phyloP scores from a whole-genome alignment of 129 eudicot species.

The Scalesia atractyloides region DNA sequence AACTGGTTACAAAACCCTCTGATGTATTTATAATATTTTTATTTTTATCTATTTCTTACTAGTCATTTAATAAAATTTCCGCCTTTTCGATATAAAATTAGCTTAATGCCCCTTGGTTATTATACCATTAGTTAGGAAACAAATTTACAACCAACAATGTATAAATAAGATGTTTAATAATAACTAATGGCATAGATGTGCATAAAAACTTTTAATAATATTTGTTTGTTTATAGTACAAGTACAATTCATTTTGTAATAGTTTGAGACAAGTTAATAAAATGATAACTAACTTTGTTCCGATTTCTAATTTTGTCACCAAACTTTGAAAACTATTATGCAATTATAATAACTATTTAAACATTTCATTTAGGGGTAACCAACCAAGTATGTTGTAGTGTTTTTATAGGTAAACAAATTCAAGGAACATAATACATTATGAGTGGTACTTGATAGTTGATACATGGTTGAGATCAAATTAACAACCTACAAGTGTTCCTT shows the following conservation, averaged over 20 bases:
- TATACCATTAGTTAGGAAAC: neutral
- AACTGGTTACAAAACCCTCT: too few relatives aligned
- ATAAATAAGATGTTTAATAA: neutral
- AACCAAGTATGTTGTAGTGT: conserved; percentile 16
- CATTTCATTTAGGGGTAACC: conserved; percentile 25
- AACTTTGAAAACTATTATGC: neutral
- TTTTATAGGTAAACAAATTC: conserved; percentile 41
- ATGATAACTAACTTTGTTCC: neutral
- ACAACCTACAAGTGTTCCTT: conserved; percentile 31
- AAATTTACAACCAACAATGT: neutral
- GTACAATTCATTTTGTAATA: neutral
- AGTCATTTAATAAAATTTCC: too few relatives aligned
- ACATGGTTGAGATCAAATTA: conserved; percentile 12
- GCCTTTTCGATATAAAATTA: too few relatives aligned
- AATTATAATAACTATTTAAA: neutral
- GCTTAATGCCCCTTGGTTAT: neutral
- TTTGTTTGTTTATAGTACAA: neutral
- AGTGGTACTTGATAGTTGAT: conserved; percentile 5
- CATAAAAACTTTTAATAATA: too few relatives aligned
- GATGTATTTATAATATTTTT: too few relatives aligned
- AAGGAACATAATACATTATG: conserved; percentile 8
- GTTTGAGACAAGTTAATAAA: neutral
- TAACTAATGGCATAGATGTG: too few relatives aligned
- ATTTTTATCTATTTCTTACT: too few relatives aligned
- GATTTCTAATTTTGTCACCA: neutral